Evolutionary conservation across 345 rosid genomes (phyloP).

Genomic region (Hibiscus syriacus): DNA sequence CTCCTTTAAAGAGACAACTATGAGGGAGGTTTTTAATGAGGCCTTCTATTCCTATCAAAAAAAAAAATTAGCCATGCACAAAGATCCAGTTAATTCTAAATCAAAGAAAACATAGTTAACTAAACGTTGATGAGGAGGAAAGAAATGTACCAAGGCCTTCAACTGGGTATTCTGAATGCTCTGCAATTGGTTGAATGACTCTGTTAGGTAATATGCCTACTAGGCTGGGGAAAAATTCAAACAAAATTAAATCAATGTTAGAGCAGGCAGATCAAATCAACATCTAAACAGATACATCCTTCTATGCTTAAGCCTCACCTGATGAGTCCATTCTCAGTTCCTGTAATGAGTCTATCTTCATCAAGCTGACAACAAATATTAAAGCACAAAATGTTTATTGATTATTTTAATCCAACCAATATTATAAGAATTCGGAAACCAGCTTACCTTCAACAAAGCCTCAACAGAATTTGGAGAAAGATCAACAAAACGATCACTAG

Average conservation of each 20-base stretch:
- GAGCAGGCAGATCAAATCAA: slow-evolving; percentile 7
- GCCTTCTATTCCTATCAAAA: too few relatives aligned
- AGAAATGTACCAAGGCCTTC: slow-evolving; percentile 69
- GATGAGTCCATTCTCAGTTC: slow-evolving; percentile 81
- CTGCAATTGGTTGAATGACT: slow-evolving; percentile 87
- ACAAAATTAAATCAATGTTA: neutral
- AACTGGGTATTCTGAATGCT: slow-evolving; percentile 77
- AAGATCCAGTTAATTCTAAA: neutral
- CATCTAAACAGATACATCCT: neutral
- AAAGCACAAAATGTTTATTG: neutral
- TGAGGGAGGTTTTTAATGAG: too few relatives aligned
- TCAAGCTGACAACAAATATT: slow-evolving; percentile 50
- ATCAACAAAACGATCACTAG: slow-evolving; percentile 87
- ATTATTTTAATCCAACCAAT: slow-evolving; percentile 6
- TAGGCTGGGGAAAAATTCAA: slow-evolving; percentile 35
- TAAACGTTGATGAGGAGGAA: neutral
- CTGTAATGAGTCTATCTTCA: slow-evolving; percentile 76
- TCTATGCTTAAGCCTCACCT: slow-evolving; percentile 36
- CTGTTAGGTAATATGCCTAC: slow-evolving; percentile 83
- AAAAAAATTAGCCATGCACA: neutral
- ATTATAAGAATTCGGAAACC: slow-evolving; percentile 3
- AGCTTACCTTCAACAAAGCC: slow-evolving; percentile 61
- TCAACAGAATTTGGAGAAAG: slow-evolving; percentile 80
- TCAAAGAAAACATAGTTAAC: neutral
- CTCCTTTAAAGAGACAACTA: too few relatives aligned